Base-by-base conservation (phyloP, 2,329 filamentous ascomycete species). In the Aphanoascus verrucosus region DNA sequence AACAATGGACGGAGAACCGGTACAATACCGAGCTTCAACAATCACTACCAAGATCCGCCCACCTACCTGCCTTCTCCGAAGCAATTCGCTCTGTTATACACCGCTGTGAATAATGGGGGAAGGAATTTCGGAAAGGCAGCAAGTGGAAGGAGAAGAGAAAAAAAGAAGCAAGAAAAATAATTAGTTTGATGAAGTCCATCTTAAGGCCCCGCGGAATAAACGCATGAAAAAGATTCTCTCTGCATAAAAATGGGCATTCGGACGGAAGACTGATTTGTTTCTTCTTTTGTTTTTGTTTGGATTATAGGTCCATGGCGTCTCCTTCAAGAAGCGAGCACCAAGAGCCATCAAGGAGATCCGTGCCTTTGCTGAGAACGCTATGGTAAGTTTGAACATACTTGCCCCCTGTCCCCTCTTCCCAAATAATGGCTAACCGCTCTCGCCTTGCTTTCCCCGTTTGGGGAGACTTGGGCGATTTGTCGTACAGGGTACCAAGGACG, bases 271-370 rank as follows among this genome's bases (percentile, higher is more conserved):
- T 85, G 76, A 84, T 78, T 72, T 61, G 60, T 60, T 54, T 68
- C 63, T 64, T 58, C 51, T 61, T 67, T 64, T 67, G 66, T 58
- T 57, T 52, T 62, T 66, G 63, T 67, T 65, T 49, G 42, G 53
- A 57, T 59, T 61, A 74, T 75, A 97, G 93, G 80, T 96, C 73
- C 90, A 97, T 78, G 93, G 93, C 77, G 87, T 93, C 64, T 83
- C 82, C 74, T 98, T 98, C 89, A 98, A 98, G 87, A 97, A 98
- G 88, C 84, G 93, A 74, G 94, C 94, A 74, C 93, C 93, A 74
- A 82, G 83, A 70, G 93, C 93, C 71, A 94, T 98, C 82, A 98
- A 98, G 87, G 93, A 97, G 86, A 97, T 98, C 81, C 88, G 89
- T 78, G 82, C 79, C 68, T 98, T 98, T 72, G 89, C 93, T 68